Evolutionary conservation across 192 early-diverging fungal species (phyloP).

Genomic region (Phycomyces nitens): DNA sequence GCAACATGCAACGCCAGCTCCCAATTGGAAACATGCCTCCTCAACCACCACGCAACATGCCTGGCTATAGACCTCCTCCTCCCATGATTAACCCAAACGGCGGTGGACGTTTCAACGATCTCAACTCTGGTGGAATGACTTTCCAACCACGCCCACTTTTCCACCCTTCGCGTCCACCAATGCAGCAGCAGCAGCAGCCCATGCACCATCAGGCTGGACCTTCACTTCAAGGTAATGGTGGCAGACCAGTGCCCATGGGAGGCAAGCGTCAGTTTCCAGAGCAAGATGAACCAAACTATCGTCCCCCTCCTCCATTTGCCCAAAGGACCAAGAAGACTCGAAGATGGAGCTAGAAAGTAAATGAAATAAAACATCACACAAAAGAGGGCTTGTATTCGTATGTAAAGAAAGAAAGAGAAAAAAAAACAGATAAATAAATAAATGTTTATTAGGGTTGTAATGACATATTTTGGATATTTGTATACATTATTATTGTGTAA

Average conservation of each 20-base stretch:
- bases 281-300: slow-evolving; percentile 4
- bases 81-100: slow-evolving; percentile 12
- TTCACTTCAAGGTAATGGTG: neutral
- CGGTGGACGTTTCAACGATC: neutral
- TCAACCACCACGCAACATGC: neutral
- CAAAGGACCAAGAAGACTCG: slow-evolving; percentile 10
- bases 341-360: slow-evolving; percentile 21
- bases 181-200: slow-evolving; percentile 16
- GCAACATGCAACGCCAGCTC: neutral
- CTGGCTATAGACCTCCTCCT: slow-evolving; percentile 8
- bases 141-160: slow-evolving; percentile 17
- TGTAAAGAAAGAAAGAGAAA: too few relatives aligned
- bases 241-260: neutral
- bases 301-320: slow-evolving; percentile 19
- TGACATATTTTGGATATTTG: too few relatives aligned
- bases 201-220: neutral
- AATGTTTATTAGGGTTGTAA: too few relatives aligned
- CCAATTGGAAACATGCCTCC: neutral
- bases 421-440: too few relatives aligned
- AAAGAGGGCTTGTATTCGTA: too few relatives aligned
- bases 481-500: too few relatives aligned
- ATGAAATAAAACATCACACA: too few relatives aligned
- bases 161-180: slow-evolving; percentile 16
- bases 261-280: neutral
- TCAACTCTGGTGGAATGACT: slow-evolving; percentile 1